phyloP scores from a whole-genome alignment of 2,329 filamentous ascomycete species.

The Pseudogymnoascus sp. region DNA sequence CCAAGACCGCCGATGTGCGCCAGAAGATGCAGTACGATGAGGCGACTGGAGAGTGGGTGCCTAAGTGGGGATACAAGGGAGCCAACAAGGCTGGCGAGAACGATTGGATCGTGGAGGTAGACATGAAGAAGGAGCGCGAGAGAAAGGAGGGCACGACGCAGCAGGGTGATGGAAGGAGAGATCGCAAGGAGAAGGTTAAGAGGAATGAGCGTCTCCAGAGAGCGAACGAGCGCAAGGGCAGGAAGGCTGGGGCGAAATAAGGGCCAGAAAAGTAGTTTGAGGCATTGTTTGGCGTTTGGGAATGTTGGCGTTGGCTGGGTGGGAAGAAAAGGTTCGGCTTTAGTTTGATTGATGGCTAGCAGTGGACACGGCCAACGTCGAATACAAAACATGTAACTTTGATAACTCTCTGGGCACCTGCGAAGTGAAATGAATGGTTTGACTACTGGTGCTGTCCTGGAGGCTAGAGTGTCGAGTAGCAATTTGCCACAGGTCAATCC shows the following conservation, averaged over 20 bases:
- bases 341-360: slow-evolving; percentile 8
- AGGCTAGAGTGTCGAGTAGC: not conserved
- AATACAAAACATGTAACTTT: slow-evolving; percentile 8
- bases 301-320: slow-evolving; percentile 7
- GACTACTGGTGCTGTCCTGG: not conserved
- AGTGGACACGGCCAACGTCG: slow-evolving; percentile 7
- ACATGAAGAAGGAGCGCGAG: slow-evolving; percentile 61
- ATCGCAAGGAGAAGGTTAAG: slow-evolving; percentile 59
- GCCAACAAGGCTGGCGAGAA: slow-evolving; percentile 76
- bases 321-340: slow-evolving; percentile 8
- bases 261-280: not conserved
- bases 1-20: slow-evolving; percentile 70
- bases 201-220: slow-evolving; percentile 63
- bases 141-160: slow-evolving; percentile 54
- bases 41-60: slow-evolving; percentile 76
- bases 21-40: slow-evolving; percentile 80
- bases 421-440: not conserved
- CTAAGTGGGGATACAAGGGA: slow-evolving; percentile 91
- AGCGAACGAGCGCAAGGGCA: slow-evolving; percentile 49
- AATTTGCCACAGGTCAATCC: not conserved
- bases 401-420: not conserved
- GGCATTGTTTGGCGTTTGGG: slow-evolving; percentile 10
- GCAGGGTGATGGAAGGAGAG: slow-evolving; percentile 54
- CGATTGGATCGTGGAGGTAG: slow-evolving; percentile 89
- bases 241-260: slow-evolving; percentile 21